Evolutionary conservation across 768 basidiomycete genomes (phyloP).

Genomic region (Phallus indusiatus): DNA sequence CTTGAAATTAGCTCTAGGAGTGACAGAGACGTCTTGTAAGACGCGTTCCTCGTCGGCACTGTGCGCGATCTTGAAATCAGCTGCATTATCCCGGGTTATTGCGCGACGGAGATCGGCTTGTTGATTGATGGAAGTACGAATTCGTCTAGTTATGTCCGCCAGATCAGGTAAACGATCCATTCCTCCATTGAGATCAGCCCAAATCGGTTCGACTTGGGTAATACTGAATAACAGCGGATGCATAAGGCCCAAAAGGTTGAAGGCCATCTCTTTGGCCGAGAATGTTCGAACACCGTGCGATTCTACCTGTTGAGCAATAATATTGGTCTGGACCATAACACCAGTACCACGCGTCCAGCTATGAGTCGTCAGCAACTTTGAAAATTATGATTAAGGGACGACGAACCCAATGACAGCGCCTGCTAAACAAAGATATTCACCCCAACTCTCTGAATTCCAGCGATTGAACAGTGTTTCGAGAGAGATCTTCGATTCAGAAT

Average conservation of each 20-base stretch:
- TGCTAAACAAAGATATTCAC: conserved; percentile 94
- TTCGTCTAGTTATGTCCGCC: conserved; percentile 81
- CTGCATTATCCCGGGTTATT: conserved; percentile 85
- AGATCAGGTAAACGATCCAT: conserved; percentile 97
- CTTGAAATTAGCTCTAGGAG: conserved; percentile 96
- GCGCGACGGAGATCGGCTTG: conserved; percentile 91
- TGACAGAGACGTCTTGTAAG: conserved; percentile 84
- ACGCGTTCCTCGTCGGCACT: conserved; percentile 89
- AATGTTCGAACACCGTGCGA: conserved; percentile 91
- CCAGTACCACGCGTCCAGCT: conserved; percentile 99
- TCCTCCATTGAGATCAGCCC: conserved; percentile 97
- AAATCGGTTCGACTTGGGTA: conserved; percentile 98
- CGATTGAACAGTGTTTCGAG: conserved; percentile 97
- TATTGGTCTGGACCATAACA: conserved; percentile 91
- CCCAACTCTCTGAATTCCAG: conserved; percentile 98
- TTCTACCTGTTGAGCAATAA: conserved; percentile 90
- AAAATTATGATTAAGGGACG: conserved; percentile 2
- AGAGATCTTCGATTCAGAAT: conserved; percentile 97
- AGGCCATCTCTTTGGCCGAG: conserved; percentile 99
- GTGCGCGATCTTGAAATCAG: conserved; percentile 89
- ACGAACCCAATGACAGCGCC: conserved; percentile 95
- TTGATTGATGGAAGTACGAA: conserved; percentile 70
- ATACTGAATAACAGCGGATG: conserved; percentile 98
- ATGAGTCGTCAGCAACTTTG: conserved; percentile 1
- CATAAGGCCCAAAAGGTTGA: conserved; percentile 99